phyloP scores from a whole-genome alignment of 805 yeast genomes.

The Candida maesae region DNA sequence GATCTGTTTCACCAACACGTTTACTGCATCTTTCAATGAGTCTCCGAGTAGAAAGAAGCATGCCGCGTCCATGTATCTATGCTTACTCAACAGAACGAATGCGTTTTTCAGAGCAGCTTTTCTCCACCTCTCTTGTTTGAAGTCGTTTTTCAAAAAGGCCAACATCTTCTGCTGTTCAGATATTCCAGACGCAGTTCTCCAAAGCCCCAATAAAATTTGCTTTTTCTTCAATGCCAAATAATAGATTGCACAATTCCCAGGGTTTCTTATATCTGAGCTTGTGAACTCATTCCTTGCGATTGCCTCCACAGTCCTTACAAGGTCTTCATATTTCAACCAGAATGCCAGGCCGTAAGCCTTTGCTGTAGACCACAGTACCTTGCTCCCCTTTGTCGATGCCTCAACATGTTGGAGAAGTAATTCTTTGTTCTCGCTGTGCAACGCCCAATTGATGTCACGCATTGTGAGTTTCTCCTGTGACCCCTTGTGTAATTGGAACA shows the following conservation, averaged over 20 bases:
- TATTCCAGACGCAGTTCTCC: conserved; percentile 76
- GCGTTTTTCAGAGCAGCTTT: conserved; percentile 92
- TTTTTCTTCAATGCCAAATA: conserved; percentile 79
- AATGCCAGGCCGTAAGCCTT: conserved; percentile 60
- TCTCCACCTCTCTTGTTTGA: conserved; percentile 70
- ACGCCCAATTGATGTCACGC: conserved; percentile 86
- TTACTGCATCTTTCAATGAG: conserved; percentile 70
- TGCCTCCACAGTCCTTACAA: conserved; percentile 54
- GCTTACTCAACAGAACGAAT: conserved; percentile 83
- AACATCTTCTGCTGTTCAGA: conserved; percentile 81
- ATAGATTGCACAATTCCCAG: conserved; percentile 67
- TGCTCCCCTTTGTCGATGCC: conserved; percentile 34
- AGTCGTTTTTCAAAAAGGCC: conserved; percentile 73
- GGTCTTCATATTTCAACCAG: conserved; percentile 55
- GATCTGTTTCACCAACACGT: conserved; percentile 64
- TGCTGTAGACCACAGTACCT: conserved; percentile 58
- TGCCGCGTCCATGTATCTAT: conserved; percentile 83
- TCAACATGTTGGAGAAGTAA: conserved; percentile 50
- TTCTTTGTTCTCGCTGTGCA: conserved; percentile 77
- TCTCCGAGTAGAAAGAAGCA: conserved; percentile 80
- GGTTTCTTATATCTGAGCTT: conserved; percentile 55
- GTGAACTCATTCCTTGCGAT: conserved; percentile 73
- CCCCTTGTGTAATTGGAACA: conserved; percentile 53
- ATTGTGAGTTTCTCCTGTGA: conserved; percentile 54
- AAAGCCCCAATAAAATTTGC: conserved; percentile 69